Evolutionary conservation across 148 eudicot species (phyloP), one percentile per base, ranked within the genome.

Genomic region (Limonium bicolor): DNA sequence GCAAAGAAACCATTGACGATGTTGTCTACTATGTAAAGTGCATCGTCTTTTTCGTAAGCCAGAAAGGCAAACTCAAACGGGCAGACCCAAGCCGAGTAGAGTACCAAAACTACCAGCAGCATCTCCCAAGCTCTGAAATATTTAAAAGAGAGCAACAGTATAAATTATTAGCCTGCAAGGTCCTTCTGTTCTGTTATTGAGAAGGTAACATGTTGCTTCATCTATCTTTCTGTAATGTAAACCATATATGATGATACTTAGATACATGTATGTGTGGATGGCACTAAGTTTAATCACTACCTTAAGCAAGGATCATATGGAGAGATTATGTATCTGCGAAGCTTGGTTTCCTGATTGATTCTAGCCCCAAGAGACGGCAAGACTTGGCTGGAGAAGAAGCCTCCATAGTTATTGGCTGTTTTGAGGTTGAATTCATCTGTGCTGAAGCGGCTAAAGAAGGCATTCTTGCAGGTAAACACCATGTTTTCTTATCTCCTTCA

Each of bases 21-120:
- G 41, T 59, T 59, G 51, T 86, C 87, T 5, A 71, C 64, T 2
- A 86, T 46, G 76, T 65, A 81, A 47, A 73, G 48, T 2, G 73
- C 29, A 4, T 6, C 66, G 21, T 71, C 71, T 33, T 64, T 62
- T 53, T 73, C 61, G 54, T 67, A 61, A 1, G 62, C 6, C n/a
- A 78, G 56, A 41, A 90, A 90, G 11, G 88, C 99, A 51, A 90
- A 77, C 60, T 90, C 79, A 24, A 90, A 90, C 0, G 95, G 95
- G 23, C 76, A 75, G n/a, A 80, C 60, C 99, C 99, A 90, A 31
- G 99, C 95, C 0, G 95, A 72, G 66, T 85, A 90, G n/a, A 90
- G 55, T 14, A 90, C 95, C 33, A 90, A 50, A 9, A 84, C 22
- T 2, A 90, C 61, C 16, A 90, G 62, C 40, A 73, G 62, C 67